Evolutionary conservation across 2,329 filamentous ascomycete species (phyloP).

Genomic region (Colletotrichum kahawae): DNA sequence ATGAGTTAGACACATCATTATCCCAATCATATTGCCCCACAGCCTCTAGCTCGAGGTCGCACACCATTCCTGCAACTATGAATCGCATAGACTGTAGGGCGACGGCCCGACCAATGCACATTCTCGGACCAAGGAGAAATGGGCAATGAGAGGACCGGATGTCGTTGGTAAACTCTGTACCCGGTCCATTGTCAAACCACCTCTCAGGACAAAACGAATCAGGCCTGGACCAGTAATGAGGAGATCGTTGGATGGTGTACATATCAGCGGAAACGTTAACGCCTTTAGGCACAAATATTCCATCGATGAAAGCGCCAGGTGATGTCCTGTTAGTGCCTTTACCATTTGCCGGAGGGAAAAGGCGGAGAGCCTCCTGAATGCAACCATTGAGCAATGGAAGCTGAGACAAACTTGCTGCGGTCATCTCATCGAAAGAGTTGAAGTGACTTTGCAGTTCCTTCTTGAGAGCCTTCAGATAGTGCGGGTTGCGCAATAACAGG

Average conservation of each 20-base stretch:
- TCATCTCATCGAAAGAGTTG: conserved; percentile 24
- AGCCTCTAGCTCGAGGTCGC: background rate
- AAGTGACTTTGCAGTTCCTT: conserved; percentile 41
- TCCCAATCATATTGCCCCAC: background rate
- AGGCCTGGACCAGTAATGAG: conserved; percentile 33
- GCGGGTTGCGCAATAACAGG: conserved; percentile 18
- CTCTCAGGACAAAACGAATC: conserved; percentile 37
- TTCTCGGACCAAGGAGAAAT: conserved; percentile 33
- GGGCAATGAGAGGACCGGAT: conserved; percentile 28
- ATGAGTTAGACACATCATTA: background rate
- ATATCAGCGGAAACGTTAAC: conserved; percentile 43
- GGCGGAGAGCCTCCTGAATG: conserved; percentile 46
- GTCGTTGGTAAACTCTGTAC: conserved; percentile 25
- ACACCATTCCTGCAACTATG: background rate
- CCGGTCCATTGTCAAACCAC: conserved; percentile 28
- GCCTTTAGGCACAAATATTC: conserved; percentile 33
- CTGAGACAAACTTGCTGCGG: conserved; percentile 24
- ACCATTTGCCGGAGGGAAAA: conserved; percentile 36
- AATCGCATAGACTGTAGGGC: conserved; percentile 1
- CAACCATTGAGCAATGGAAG: conserved; percentile 40
- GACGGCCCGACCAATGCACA: conserved; percentile 33
- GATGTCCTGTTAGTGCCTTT: conserved; percentile 6
- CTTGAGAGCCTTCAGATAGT: conserved; percentile 30
- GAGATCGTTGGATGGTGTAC: conserved; percentile 36
- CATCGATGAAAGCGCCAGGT: conserved; percentile 29